phyloP scores from a whole-genome alignment of 768 basidiomycete species.

The Zangia roseola region DNA sequence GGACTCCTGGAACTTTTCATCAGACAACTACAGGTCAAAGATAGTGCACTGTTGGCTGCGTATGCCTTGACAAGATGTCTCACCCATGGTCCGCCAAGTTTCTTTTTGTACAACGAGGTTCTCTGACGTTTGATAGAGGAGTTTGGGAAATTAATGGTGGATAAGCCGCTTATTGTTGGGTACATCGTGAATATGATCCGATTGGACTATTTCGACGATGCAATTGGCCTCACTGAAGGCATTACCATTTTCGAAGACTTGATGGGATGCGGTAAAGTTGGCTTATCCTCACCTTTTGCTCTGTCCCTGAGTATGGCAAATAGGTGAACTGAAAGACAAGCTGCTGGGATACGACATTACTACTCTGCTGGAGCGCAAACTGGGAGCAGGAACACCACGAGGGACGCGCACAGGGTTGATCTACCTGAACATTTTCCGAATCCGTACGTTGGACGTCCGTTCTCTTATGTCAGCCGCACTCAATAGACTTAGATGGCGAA shows the following conservation, averaged over 20 bases:
- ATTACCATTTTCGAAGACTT: slow-evolving; percentile 16
- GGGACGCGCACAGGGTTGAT: slow-evolving; percentile 16
- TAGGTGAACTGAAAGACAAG: slow-evolving; percentile 5
- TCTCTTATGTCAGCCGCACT: background rate
- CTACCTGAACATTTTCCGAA: slow-evolving; percentile 12
- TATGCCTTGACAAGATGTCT: slow-evolving; percentile 15
- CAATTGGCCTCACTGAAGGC: slow-evolving; percentile 19
- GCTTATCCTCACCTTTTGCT: background rate
- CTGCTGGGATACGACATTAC: slow-evolving; percentile 11
- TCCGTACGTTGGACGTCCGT: background rate
- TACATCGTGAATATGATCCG: slow-evolving; percentile 25
- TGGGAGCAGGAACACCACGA: slow-evolving; percentile 9
- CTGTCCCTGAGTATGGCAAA: background rate
- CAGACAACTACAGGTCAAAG: slow-evolving; percentile 8
- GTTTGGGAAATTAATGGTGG: background rate
- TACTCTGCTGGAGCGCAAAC: slow-evolving; percentile 9
- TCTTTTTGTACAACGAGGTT: background rate
- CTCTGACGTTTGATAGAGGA: background rate
- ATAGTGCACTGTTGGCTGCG: slow-evolving; percentile 15
- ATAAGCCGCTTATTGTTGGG: slow-evolving; percentile 6
- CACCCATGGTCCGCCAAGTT: slow-evolving; percentile 4
- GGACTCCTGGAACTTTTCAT: slow-evolving; percentile 7
- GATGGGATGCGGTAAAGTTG: slow-evolving; percentile 5
- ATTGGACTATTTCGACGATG: slow-evolving; percentile 26
- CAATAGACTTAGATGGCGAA: slow-evolving; percentile 3